Conservation (phyloP, 139 green algal genomes). For the Chlamydomonas sphaeroides region DNA sequence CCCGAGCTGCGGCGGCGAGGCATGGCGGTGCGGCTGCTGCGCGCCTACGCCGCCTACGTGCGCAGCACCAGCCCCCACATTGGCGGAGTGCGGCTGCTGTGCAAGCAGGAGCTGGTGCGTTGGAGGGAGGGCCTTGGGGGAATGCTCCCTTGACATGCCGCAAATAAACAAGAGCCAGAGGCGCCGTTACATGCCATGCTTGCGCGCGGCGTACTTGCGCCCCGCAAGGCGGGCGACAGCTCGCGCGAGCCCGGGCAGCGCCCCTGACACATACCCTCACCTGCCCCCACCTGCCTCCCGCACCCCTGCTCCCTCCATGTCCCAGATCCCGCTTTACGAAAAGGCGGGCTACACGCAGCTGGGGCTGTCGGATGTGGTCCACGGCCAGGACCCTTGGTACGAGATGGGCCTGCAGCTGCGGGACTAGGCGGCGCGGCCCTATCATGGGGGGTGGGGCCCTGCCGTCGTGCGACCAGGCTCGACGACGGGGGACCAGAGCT, state of each 20-base stretch:
- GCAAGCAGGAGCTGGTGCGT: constrained; percentile 64
- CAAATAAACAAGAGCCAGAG: too few relatives aligned
- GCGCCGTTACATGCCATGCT: too few relatives aligned
- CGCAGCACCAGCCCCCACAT: constrained; percentile 46
- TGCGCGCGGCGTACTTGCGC: neutral
- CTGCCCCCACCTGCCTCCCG: neutral
- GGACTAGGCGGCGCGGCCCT: too few relatives aligned
- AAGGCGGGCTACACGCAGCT: constrained; percentile 57
- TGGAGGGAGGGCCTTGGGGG: too few relatives aligned
- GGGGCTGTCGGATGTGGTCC: constrained; percentile 63
- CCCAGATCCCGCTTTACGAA: constrained; percentile 47
- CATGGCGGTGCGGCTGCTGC: constrained; percentile 61
- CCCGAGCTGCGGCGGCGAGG: constrained; percentile 35
- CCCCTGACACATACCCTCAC: neutral
- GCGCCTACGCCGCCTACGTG: constrained; percentile 60
- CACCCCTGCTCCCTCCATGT: too few relatives aligned
- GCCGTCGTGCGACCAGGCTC: too few relatives aligned
- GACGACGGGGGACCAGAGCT: too few relatives aligned
- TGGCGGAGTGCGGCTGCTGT: constrained; percentile 59
- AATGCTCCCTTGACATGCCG: too few relatives aligned
- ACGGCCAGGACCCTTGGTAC: constrained; percentile 70
- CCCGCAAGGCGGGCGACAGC: neutral
- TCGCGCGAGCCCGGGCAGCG: too few relatives aligned
- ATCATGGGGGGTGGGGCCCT: too few relatives aligned
- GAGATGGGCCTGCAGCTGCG: constrained; percentile 45